These are phyloP conservation scores for Tylopilus sp. DNA, from an alignment of 768 basidiomycete species.

Conservation along the genomic window DNA sequence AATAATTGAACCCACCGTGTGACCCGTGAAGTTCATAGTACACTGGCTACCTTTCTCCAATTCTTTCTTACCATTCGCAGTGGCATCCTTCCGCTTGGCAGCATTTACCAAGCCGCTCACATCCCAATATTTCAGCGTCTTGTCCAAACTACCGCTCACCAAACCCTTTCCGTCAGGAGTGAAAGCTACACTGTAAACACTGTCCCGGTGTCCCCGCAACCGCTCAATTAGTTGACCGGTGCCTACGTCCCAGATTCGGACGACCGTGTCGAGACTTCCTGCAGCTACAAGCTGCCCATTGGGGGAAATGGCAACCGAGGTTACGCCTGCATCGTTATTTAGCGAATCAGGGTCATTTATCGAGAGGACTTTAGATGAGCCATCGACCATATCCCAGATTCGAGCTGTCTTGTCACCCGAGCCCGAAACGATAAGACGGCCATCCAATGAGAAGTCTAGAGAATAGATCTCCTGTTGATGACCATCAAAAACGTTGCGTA, in stretches of 20 bases:
- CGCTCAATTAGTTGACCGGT: conserved; percentile 67
- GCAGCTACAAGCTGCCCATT: conserved; percentile 65
- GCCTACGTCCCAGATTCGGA: conserved; percentile 76
- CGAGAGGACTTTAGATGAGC: conserved; percentile 33
- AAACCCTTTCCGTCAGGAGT: conserved; percentile 86
- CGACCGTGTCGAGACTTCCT: conserved; percentile 71
- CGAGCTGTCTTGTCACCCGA: conserved; percentile 75
- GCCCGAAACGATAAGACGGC: conserved; percentile 82
- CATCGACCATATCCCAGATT: conserved; percentile 59
- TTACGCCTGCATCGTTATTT: conserved; percentile 63
- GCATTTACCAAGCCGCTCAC: conserved; percentile 39
- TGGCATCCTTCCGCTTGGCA: conserved; percentile 32
- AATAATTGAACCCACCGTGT: conserved; percentile 56
- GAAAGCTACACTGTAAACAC: conserved; percentile 88
- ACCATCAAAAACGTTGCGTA: conserved; percentile 79
- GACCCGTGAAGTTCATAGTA: conserved; percentile 84
- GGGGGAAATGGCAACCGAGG: conserved; percentile 75
- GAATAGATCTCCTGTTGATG: conserved; percentile 95
- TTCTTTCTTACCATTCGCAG: conserved; percentile 45
- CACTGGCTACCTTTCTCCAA: conserved; percentile 52
- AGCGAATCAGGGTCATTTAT: conserved; percentile 49
- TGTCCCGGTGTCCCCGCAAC: conserved; percentile 75
- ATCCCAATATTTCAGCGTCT: conserved; percentile 88
- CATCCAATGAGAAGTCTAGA: conserved; percentile 86
- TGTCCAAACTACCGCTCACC: conserved; percentile 89